Conservation (phyloP, 2,329 filamentous ascomycete genomes). For the Colletotrichum neosansevieriae region DNA sequence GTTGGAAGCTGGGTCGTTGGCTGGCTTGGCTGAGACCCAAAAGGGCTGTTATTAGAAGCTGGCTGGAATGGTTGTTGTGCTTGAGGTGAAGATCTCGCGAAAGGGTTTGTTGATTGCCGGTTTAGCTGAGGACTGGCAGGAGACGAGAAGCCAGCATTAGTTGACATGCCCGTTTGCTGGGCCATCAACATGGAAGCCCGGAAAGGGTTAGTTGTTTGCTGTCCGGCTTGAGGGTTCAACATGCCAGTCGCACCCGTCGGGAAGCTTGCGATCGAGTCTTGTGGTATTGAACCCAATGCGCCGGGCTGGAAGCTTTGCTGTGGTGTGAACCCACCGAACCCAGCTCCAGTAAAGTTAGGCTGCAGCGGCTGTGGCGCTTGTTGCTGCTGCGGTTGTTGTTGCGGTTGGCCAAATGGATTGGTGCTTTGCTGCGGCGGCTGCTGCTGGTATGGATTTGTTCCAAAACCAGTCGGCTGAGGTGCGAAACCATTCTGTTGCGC, state of each 20-base stretch:
- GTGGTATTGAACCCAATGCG: conserved; percentile 67
- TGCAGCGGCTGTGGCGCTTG: conserved; percentile 55
- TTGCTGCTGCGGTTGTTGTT: conserved; percentile 51
- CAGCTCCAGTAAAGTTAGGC: conserved; percentile 74
- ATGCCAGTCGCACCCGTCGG: conserved; percentile 58
- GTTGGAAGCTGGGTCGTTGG: conserved; percentile 41
- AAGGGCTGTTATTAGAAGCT: conserved; percentile 52
- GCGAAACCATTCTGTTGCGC: conserved; percentile 57
- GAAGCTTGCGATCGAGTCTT: conserved; percentile 66
- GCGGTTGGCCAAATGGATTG: conserved; percentile 48
- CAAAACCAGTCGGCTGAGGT: conserved; percentile 54
- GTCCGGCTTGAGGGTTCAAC: conserved; percentile 58
- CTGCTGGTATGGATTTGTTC: conserved; percentile 58
- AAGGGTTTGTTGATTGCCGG: conserved; percentile 85
- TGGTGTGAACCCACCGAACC: conserved; percentile 85
- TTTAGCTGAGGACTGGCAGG: conserved; percentile 51
- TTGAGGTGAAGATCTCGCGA: conserved; percentile 71
- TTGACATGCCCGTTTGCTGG: conserved; percentile 63
- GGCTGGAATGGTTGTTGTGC: conserved; percentile 52
- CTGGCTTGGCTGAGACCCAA: conserved; percentile 56
- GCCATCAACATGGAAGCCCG: conserved; percentile 85
- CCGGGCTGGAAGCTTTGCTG: conserved; percentile 68
- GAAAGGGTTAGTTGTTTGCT: conserved; percentile 89
- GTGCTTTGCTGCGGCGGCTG: conserved; percentile 50
- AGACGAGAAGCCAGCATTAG: conserved; percentile 55